Evolutionary conservation across 352 stramenopile species (phyloP).

Genomic region (Phytopythium cucurbitacearum): DNA sequence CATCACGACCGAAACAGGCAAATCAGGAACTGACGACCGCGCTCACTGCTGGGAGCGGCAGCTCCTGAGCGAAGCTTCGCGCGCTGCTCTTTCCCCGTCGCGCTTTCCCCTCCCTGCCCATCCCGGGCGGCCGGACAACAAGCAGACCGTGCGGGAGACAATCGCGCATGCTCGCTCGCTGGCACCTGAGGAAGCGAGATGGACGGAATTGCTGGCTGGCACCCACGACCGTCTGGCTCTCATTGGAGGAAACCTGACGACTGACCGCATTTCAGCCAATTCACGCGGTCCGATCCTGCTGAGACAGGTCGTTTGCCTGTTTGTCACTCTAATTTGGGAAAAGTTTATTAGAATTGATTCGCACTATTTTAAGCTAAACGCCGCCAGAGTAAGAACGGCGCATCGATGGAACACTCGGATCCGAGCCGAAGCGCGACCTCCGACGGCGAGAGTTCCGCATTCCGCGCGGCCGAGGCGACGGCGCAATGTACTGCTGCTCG

Average conservation of each 20-base stretch:
- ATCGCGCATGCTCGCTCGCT: too few relatives aligned
- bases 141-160: too few relatives aligned
- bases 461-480: constrained; percentile 17
- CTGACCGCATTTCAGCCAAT: too few relatives aligned
- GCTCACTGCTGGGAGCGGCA: too few relatives aligned
- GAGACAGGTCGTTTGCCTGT: too few relatives aligned
- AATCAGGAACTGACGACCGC: too few relatives aligned
- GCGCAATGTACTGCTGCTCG: constrained; percentile 35
- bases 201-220: too few relatives aligned
- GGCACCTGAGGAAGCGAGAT: too few relatives aligned
- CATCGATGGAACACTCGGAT: constrained; percentile 1
- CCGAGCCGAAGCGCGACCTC: constrained; percentile 3
- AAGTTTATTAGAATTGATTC: neutral
- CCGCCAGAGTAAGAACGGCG: neutral
- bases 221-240: too few relatives aligned
- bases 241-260: too few relatives aligned
- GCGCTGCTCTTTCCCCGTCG: neutral
- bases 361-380: neutral
- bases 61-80: neutral
- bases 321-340: too few relatives aligned
- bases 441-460: constrained; percentile 2
- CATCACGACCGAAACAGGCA: neutral
- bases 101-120: neutral
- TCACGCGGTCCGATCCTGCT: too few relatives aligned
- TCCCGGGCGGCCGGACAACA: neutral